Evolutionary conservation across 2,329 filamentous ascomycete species (phyloP).

Genomic region (Incumbomyces delicatus): DNA sequence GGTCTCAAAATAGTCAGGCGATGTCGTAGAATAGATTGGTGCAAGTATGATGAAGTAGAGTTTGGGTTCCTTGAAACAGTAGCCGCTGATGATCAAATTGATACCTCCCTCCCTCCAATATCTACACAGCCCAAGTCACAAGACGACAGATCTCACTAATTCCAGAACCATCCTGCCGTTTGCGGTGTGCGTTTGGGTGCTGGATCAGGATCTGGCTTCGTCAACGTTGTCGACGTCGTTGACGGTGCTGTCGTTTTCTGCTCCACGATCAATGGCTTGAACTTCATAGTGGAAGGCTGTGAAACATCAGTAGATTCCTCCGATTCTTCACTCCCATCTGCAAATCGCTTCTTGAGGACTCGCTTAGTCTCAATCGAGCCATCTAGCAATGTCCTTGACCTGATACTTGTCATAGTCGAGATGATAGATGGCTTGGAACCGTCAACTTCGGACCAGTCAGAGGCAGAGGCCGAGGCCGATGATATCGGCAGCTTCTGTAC

Average conservation of each 20-base stretch:
- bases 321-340: conserved; percentile 51
- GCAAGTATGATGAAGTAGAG: too few species aligned
- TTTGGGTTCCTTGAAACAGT: too few species aligned
- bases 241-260: background rate
- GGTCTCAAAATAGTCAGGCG: too few species aligned
- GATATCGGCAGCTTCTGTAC: background rate
- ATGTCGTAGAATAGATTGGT: too few species aligned
- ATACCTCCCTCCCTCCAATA: too few species aligned
- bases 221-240: too few species aligned
- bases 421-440: conserved; percentile 28
- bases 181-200: conserved; percentile 1
- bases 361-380: conserved; percentile 50
- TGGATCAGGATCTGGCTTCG: too few species aligned
- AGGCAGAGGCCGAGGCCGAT: conserved; percentile 5
- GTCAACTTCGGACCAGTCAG: background rate
- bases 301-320: conserved; percentile 35
- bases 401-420: conserved; percentile 48
- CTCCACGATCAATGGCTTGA: background rate
- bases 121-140: too few species aligned
- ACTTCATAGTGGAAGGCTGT: background rate
- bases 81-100: too few species aligned
- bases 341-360: conserved; percentile 48
- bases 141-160: background rate
- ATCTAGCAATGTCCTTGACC: conserved; percentile 45
- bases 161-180: conserved; percentile 17